Base-by-base conservation (phyloP, 1,284 basidiomycete species). In the Vanrija sp. region DNA sequence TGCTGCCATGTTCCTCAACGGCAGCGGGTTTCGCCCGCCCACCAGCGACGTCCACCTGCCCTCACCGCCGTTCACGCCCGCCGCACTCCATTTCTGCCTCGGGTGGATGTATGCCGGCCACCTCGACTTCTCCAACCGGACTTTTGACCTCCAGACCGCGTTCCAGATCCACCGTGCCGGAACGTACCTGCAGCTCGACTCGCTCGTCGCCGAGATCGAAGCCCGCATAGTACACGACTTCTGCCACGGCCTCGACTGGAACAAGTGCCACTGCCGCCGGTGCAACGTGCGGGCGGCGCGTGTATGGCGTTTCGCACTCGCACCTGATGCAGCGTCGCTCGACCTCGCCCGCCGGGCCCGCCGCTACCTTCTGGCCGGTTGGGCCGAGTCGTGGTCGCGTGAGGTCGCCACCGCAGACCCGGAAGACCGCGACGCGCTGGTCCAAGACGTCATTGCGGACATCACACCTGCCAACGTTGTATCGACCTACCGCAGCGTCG, bases 31-130 rank as follows among this genome's bases (percentile, higher is more conserved):
- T 54, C 59, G 54, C 10, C 64, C 65, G 9, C 46, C 81, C 80
- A 23, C 78, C 79, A 23, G 85, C 79, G 72, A 74, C 3, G 78
- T 95, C 23, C 84, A 82, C 0, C 82, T 96, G 3, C 90, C 91
- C 1, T 91, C 88, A 0, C 93, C 94, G 0, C 94, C 94, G 0
- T 98, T 98, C 77, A 96, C 95, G 0, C 89, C 94, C 0, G 89
- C 93, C 0, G 90, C 92, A 0, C 80, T 96, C 3, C 92, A 97
- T 74, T 98, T 98, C 71, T 91, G 91, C 25, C 84, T 98, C 26
- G 94, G 94, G 15, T 78, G 73, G 63, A 75, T 78, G 49, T 98
- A 98, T 71, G 91, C 92, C 12, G 95, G 95, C 43, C 94, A 91
- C 6, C 86, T 98, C 49, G 82, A 87, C 46, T 96, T 97, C 71